phyloP scores from a whole-genome alignment of 2,329 filamentous ascomycete genomes.

The Delphinella strobiligena region DNA sequence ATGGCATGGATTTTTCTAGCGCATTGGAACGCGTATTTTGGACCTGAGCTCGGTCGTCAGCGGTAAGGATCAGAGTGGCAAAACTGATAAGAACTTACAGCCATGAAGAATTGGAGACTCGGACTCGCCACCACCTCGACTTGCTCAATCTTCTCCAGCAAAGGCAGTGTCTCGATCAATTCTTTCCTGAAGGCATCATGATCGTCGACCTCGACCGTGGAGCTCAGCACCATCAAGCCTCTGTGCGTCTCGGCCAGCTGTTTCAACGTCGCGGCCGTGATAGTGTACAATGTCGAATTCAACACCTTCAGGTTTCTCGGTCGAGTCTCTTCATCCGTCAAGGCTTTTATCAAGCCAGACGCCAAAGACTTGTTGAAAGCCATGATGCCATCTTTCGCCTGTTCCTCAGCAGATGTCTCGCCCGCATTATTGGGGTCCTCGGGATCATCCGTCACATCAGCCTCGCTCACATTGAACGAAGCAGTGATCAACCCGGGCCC shows the following conservation, averaged over 20 bases:
- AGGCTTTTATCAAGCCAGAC: conserved; percentile 18
- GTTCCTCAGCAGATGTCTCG: conserved; percentile 17
- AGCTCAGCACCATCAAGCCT: conserved; percentile 26
- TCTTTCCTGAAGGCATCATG: conserved; percentile 23
- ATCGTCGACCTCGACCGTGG: conserved; percentile 25
- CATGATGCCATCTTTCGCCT: conserved; percentile 22
- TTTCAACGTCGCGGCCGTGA: conserved; percentile 23
- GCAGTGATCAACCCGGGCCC: conserved; percentile 26
- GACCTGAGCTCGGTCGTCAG: conserved; percentile 13
- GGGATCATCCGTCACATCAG: conserved; percentile 18
- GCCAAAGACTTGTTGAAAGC: conserved; percentile 22
- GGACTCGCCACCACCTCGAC: conserved; percentile 29
- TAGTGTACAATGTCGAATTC: conserved; percentile 31
- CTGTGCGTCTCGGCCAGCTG: conserved; percentile 24
- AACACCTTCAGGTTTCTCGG: conserved; percentile 23
- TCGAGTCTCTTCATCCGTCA: conserved; percentile 21
- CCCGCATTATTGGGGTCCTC: conserved; percentile 12
- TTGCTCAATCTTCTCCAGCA: conserved; percentile 24
- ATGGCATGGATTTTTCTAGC: conserved; percentile 22
- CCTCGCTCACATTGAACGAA: conserved; percentile 25
- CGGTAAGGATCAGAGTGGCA: not conserved
- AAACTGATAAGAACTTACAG: conserved; percentile 17
- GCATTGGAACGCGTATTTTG: conserved; percentile 18
- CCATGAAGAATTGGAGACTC: conserved; percentile 25
- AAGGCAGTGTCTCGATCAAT: conserved; percentile 20